Evolutionary conservation across 164 flowering plant species (phyloP).

Genomic region (Magnolia kwangsiensis): DNA sequence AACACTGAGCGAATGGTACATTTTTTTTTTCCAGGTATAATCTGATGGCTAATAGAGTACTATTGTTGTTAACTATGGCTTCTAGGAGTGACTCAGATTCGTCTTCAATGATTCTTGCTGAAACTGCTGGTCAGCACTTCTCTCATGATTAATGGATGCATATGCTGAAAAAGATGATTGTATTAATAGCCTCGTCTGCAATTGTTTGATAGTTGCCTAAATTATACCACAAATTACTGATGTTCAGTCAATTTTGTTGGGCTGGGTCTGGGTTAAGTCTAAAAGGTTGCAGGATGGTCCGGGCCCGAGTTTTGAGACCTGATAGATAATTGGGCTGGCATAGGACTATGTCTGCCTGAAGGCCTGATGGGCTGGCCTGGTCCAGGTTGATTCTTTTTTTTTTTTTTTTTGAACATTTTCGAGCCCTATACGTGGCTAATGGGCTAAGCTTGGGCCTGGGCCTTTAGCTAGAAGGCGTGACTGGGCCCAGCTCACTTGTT

Average conservation of each 20-base stretch:
- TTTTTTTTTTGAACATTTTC: neutral
- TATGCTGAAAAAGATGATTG: neutral
- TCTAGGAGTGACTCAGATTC: conserved; percentile 58
- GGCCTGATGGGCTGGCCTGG: neutral
- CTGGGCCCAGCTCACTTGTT: neutral
- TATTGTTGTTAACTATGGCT: conserved; percentile 84
- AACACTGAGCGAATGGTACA: neutral
- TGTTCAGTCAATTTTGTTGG: neutral
- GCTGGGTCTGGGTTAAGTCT: neutral
- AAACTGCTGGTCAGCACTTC: conserved; percentile 72
- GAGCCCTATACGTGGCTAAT: neutral
- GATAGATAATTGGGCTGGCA: neutral
- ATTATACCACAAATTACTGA: neutral
- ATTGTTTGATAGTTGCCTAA: neutral
- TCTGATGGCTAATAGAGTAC: conserved; percentile 93
- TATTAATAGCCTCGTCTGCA: neutral
- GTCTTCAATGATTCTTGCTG: conserved; percentile 56
- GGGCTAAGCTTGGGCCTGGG: neutral
- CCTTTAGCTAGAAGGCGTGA: neutral
- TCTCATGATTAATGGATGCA: conserved; percentile 4
- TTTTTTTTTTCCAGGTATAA: conserved; percentile 59
- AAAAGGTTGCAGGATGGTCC: neutral
- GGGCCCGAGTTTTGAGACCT: neutral
- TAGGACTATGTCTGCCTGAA: no score
- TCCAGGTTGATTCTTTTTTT: neutral